Percentiles rank a stretch among this genome's conserved stretches.
Conservation (phyloP, 805 yeast species). For the Yarrowia divulgata region DNA sequence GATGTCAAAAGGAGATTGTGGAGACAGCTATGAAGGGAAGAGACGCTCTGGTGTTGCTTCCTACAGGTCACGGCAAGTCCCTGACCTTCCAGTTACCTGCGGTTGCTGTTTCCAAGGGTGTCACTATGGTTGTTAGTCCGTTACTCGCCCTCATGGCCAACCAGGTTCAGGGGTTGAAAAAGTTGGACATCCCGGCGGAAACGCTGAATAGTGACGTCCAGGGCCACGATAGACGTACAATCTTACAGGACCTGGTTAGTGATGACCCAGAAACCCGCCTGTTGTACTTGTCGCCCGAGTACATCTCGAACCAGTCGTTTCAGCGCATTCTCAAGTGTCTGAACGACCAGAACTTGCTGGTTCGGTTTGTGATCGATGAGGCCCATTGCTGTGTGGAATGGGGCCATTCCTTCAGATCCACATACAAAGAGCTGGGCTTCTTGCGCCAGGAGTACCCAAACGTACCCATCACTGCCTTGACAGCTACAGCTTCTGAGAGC, state of each 20-base stretch:
- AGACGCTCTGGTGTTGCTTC: conserved; percentile 94
- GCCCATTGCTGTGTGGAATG: conserved; percentile 98
- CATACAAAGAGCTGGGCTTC: conserved; percentile 77
- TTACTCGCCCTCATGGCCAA: conserved; percentile 95
- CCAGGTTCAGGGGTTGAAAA: conserved; percentile 81
- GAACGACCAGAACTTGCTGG: conserved; percentile 64
- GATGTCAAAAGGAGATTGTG: conserved; percentile 45
- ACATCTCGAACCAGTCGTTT: conserved; percentile 66
- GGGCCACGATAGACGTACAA: conserved; percentile 65
- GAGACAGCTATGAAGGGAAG: conserved; percentile 56
- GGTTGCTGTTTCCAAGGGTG: conserved; percentile 68
- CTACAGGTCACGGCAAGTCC: conserved; percentile 98
- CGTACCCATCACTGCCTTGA: conserved; percentile 89
- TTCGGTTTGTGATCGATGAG: conserved; percentile 90
- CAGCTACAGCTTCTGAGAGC: conserved; percentile 84
- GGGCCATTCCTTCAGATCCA: conserved; percentile 98
- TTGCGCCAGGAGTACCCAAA: conserved; percentile 76
- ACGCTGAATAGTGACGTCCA: conserved; percentile 83
- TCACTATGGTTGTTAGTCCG: conserved; percentile 88
- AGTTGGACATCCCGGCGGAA: conserved; percentile 75
- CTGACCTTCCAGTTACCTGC: conserved; percentile 95
- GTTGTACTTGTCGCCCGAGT: conserved; percentile 88
- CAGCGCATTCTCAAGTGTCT: conserved; percentile 67
- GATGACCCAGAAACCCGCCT: conserved; percentile 76
- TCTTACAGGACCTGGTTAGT: conserved; percentile 71